Evolutionary conservation across 192 early-diverging fungal species (phyloP), one percentile per base, ranked within the genome.

Genomic region (Linnemannia elongata): DNA sequence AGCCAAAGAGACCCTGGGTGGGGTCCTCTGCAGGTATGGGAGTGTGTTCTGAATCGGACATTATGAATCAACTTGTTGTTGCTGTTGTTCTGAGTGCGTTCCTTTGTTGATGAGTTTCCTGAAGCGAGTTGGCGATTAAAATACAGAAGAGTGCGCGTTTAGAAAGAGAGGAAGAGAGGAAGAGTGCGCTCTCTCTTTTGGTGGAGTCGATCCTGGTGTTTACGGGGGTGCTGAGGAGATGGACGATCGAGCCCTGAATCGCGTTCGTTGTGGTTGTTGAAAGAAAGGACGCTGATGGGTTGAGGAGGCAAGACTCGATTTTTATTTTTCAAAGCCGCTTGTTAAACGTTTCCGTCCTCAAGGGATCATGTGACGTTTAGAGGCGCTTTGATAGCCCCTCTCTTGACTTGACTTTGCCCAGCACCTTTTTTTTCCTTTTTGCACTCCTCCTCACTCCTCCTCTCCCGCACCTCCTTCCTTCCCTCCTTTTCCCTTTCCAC

Each of bases 41-140:
- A 6, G 79, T 76, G 36, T 81, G 75, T 55, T 87, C 85, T 78
- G 85, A 87, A 87, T 87, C 85, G 36, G 85, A 87, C 85, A 87
- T 87, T 30, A 66, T 17, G 55, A 57, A 27, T 57, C 24, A 57
- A 57, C 18, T 52, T 52, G 4, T 52, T 52, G 49, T 52, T 52
- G 49, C n/a, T 57, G 55, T 57, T 27, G 6, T 6, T 57, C 24
- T 57, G 55, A 27, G 24, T 24, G 55, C 24, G 49, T 57, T 57
- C 10, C 8, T 27, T 7, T 27, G 55, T 9, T 57, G 55, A 57
- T 27, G 8, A 57, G 8, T 8, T 1, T 57, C 55, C 49, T 52
- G 49, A 20, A 27, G 55, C 49, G 22, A 57, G 55, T 7, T 57
- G 9, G n/a, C 13, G 60, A 35, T 33, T 12, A 3, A 33, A 33